These are phyloP conservation scores for Venturia oleaginea DNA, from an alignment of 2,329 filamentous ascomycete species.

Conservation along the genomic window DNA sequence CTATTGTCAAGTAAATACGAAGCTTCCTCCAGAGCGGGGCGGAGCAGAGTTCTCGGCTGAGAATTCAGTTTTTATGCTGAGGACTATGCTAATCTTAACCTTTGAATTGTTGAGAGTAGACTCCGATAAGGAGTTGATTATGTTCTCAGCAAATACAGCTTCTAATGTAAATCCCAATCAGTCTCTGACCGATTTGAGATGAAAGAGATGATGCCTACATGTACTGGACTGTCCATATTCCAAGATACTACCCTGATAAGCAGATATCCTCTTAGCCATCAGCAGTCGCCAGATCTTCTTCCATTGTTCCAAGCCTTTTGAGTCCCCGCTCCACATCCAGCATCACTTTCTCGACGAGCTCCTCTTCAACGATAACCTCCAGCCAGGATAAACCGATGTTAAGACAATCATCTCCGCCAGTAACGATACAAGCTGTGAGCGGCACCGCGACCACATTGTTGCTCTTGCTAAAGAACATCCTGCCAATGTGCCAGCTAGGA, in stretches of 20 bases:
- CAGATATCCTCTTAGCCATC: background rate
- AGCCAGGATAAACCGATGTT: conserved; percentile 34
- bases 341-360: conserved; percentile 20
- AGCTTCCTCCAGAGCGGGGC: too few relatives aligned
- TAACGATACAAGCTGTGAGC: conserved; percentile 32
- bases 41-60: too few relatives aligned
- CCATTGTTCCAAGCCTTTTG: background rate
- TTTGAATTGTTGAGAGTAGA: too few relatives aligned
- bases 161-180: background rate
- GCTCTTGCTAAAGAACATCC: conserved; percentile 38
- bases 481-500: conserved; percentile 16
- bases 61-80: too few relatives aligned
- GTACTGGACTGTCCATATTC: background rate
- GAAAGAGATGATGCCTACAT: background rate
- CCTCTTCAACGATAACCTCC: conserved; percentile 26
- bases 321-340: background rate
- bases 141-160: background rate
- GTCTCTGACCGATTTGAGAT: background rate
- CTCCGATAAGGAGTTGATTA: too few relatives aligned
- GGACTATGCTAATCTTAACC: too few relatives aligned
- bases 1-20: too few relatives aligned
- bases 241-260: background rate
- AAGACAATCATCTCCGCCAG: conserved; percentile 37
- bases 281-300: background rate
- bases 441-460: conserved; percentile 30